Base-by-base conservation (phyloP, 2,329 filamentous ascomycete species). In the Colletotrichum tofieldiae region DNA sequence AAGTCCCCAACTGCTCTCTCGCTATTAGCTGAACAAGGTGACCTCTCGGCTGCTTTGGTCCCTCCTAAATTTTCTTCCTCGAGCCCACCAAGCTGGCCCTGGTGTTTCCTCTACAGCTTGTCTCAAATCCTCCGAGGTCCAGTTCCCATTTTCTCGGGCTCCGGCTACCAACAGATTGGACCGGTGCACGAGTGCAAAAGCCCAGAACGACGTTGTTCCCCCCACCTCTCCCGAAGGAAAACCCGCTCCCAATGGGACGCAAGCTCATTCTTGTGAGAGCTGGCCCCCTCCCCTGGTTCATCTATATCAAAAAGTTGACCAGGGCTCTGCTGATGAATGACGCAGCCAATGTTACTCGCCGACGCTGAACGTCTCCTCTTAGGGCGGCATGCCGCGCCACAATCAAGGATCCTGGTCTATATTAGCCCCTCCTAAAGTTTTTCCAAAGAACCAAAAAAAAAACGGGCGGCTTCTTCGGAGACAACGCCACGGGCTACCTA, bases 331-430 rank as follows among this genome's bases (percentile, higher is more conserved):
- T 62, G 68, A 58, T 51, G 65, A 45, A 64, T 72, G 69, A 72
- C 69, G 69, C 65, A 72, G 52, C 45, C 29, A 47, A 69, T 65
- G 59, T 23, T 60, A 72, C 61, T 54, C 41, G 18, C 32, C 29
- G 43, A 26, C 58, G 37, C 41, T 69, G 37, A 41, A 49, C 37
- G 58, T 58, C 47, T 29, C 51, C 26, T 63, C 37, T 65, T 41
- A 64, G 59, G 43, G 47, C 69, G 60, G 47, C 37, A 55, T 52
- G 41, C 69, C 65, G 68, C 64, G 64, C 65, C 65, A 58, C 51
- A 62, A 59, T 72, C 65, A 72, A 47, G 59, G 45, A 64, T 59
- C 65, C 69, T 39, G n/a, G 69, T 72, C 58, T 20, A 69, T 72
- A 64, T 43, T 29, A 39, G 47, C 11, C 47, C 26, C 23, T 37